phyloP scores from a whole-genome alignment of 1,139 yeast species.

The Blastobotrys petasosporus region DNA sequence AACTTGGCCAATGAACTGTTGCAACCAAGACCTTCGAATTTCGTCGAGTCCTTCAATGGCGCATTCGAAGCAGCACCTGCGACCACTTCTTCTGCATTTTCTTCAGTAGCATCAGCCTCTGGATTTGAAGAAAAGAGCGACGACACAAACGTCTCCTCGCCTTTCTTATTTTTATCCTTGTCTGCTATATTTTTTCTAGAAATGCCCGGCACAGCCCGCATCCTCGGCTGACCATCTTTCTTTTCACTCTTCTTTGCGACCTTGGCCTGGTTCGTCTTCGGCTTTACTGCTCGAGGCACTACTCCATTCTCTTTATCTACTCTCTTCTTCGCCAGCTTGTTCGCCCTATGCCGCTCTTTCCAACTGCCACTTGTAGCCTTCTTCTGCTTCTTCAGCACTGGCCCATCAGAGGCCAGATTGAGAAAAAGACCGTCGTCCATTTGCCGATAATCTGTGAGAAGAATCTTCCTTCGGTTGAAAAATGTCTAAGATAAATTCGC shows the following conservation, averaged over 20 bases:
- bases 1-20: constrained; percentile 49
- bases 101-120: constrained; percentile 16
- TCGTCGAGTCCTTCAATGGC: constrained; percentile 61
- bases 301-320: constrained; percentile 18
- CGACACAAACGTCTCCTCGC: constrained; percentile 59
- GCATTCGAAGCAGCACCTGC: constrained; percentile 71
- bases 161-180: constrained; percentile 10
- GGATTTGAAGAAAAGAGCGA: constrained; percentile 77
- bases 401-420: constrained; percentile 49
- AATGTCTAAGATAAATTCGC: no score
- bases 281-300: constrained; percentile 1
- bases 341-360: constrained; percentile 62
- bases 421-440: constrained; percentile 56
- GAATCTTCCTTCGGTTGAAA: no score
- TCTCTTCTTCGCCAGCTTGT: constrained; percentile 28
- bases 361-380: constrained; percentile 62
- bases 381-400: constrained; percentile 16
- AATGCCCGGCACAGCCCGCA: background rate
- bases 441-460: background rate
- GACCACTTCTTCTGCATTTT: constrained; percentile 28
- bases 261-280: constrained; percentile 1
- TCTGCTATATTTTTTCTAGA: constrained; percentile 5
- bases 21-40: constrained; percentile 69
- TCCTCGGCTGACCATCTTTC: constrained; percentile 1
- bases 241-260: background rate